Conservation (phyloP, 1,284 basidiomycete genomes). For the Austropuccinia psidii region DNA sequence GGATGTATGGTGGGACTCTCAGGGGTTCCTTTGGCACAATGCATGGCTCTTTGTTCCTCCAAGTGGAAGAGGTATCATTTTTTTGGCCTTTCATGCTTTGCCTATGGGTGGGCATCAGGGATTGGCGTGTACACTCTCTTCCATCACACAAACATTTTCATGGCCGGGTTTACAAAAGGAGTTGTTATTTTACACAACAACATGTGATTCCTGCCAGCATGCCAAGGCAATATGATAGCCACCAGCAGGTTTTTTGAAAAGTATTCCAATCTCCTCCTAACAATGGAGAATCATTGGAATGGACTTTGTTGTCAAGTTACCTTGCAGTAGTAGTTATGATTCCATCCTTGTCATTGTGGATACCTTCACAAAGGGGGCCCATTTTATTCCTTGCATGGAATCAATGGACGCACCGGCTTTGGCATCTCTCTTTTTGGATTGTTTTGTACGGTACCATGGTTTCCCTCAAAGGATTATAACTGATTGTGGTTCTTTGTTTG, state of each 20-base stretch:
- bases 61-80: background rate
- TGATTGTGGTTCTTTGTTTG: background rate
- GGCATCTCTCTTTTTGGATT: background rate
- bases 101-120: background rate
- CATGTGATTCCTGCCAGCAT: background rate
- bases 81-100: background rate
- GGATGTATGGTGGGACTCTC: background rate
- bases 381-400: conserved; percentile 43
- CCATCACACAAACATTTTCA: background rate
- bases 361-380: conserved; percentile 50
- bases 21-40: background rate
- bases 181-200: background rate
- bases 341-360: conserved; percentile 51
- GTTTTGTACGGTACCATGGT: background rate
- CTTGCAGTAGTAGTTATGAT: conserved; percentile 47
- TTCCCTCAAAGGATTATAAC: background rate
- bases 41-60: background rate
- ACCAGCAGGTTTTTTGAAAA: conserved; percentile 47
- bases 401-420: background rate
- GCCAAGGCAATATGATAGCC: background rate
- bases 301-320: conserved; percentile 53
- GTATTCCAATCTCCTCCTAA: conserved; percentile 43
- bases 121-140: background rate
- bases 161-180: background rate
- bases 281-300: conserved; percentile 52